Base-by-base conservation (phyloP, 306 rosid genomes). In the Malus asiatica region DNA sequence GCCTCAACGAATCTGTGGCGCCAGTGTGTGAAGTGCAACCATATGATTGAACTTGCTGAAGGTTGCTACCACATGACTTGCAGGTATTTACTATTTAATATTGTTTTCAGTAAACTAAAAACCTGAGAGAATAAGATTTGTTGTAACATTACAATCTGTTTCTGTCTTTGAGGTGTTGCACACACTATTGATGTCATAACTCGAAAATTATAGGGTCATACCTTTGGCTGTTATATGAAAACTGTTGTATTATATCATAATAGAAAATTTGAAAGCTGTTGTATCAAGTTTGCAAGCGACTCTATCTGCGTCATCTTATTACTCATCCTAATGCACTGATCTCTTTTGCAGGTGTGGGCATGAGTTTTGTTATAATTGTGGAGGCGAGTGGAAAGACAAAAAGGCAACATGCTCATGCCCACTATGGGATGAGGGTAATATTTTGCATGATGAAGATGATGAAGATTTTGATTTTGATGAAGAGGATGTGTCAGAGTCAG, bases 31-130 rank as follows among this genome's bases (percentile, higher is more conserved):
- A 90, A 89, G 85, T 93, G 96, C 81, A 85, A 75, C 81, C 90
- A 87, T 79, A 86, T 93, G 94, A 88, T 90, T 80, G 98, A 93
- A 80, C 96, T 90, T 72, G 77, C 88, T 42, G 94, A 89, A 84
- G 98, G 98, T 62, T 93, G 98, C 90, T 85, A 80, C 79, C 98
- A 93, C 86, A 93, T 90, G 89, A 90, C 95, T 71, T 90, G 96
- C 98, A 90, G 98, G 98, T 93, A 74, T 35, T 35, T 35, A 35
- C 42, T 35, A 7, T 35, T 35, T 35, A 35, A 6, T 35, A 35
- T 7, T 60, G 25, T 25, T 25, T 25, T 29, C 12, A 32, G 11
- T 63, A 30, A 52, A 14, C 1, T 16, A 16, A 16, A 52, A 63
- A 63, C 2, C 18, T 25, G 69, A 30, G 58, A 60, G 48, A n/a